These are phyloP conservation scores for Aspergillus uvarum DNA, from an alignment of 2,329 filamentous ascomycete genomes.

Conservation along the genomic window DNA sequence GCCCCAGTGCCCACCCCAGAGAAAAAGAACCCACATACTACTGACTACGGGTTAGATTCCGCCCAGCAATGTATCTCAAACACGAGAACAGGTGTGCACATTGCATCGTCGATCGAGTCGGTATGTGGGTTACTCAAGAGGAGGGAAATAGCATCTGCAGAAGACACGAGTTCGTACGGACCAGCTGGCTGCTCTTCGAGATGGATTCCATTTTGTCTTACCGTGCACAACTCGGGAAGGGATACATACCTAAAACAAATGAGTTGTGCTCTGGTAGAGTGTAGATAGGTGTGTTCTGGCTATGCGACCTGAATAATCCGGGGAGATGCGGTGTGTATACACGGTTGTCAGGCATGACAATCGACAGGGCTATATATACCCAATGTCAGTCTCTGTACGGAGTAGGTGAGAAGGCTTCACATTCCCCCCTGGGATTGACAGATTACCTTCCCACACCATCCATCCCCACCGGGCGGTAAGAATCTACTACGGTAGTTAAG, in stretches of 20 bases:
- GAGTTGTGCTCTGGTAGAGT: no score
- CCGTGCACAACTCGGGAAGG: not conserved
- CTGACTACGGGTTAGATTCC: not conserved
- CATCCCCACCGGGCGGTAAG: no score
- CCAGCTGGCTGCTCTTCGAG: not conserved
- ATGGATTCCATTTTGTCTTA: not conserved
- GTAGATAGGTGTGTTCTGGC: no score
- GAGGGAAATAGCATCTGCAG: not conserved
- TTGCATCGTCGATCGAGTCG: slow-evolving; percentile 5
- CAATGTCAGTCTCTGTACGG: no score
- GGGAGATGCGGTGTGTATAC: no score
- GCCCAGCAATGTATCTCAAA: slow-evolving; percentile 13
- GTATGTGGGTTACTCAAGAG: slow-evolving; percentile 2
- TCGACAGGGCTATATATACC: no score
- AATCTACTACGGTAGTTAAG: no score
- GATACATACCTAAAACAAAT: not conserved
- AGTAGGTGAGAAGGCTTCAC: no score
- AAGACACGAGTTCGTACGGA: not conserved
- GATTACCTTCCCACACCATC: no score
- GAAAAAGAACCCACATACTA: not conserved
- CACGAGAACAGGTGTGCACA: slow-evolving; percentile 9
- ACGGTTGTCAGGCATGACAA: no score
- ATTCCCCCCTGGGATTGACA: no score
- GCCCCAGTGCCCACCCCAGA: not conserved
- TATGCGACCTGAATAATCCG: no score